A percentile compares a stretch with the other conserved stretches of the same genome.
These are phyloP conservation scores for Myxozyma vanderwaltii DNA, from an alignment of 805 yeast species.

Conservation along the genomic window DNA sequence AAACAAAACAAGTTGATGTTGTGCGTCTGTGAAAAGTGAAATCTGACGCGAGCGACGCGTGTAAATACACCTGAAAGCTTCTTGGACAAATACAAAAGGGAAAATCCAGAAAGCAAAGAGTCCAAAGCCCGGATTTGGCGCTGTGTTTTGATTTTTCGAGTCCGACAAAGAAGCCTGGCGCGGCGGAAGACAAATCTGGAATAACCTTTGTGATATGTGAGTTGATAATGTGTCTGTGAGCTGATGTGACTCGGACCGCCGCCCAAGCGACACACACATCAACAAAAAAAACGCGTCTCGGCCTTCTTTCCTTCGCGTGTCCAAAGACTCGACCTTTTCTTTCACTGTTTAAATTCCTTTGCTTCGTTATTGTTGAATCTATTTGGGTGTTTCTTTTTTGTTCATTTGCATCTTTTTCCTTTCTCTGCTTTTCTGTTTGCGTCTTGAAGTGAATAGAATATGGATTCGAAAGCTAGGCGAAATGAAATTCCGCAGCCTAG, in stretches of 20 bases:
- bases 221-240: neutral
- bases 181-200: neutral
- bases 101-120: too few relatives aligned
- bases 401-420: neutral
- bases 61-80: too few relatives aligned
- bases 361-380: neutral
- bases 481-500: slow-evolving; percentile 48
- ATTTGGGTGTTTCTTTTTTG: neutral
- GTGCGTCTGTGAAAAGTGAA: too few relatives aligned
- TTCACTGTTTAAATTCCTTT: neutral
- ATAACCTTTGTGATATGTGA: neutral
- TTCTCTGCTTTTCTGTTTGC: neutral
- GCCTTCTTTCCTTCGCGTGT: neutral
- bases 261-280: too few relatives aligned
- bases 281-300: neutral
- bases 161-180: neutral
- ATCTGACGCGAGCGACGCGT: too few relatives aligned
- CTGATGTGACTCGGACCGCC: neutral
- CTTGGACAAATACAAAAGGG: too few relatives aligned
- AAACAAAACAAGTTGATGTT: neutral
- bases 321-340: neutral
- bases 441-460: neutral
- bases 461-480: slow-evolving; percentile 26
- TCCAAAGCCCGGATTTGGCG: too few relatives aligned
- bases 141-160: too few relatives aligned